Evolutionary conservation across 495 filamentous ascomycete genomes (phyloP).

Genomic region (Lophium mytilinum): DNA sequence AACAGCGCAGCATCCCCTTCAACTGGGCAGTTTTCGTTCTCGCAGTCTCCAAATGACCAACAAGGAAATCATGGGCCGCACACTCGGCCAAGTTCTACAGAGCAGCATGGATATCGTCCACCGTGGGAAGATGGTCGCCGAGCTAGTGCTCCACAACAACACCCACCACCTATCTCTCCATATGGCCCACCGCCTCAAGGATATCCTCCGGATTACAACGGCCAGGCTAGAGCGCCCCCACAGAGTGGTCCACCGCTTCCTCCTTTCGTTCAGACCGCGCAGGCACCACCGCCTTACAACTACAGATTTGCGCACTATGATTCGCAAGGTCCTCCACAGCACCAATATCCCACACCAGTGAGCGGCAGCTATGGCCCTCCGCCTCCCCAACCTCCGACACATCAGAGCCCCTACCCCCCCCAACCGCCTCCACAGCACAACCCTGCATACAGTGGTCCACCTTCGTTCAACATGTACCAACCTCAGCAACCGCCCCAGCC

Average conservation of each 20-base stretch:
- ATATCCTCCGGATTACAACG: not conserved
- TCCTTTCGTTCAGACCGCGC: not conserved
- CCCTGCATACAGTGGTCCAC: not conserved
- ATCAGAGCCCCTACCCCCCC: constrained; percentile 19
- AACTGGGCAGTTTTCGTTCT: not conserved
- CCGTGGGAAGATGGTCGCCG: not conserved
- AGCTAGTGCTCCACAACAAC: not conserved
- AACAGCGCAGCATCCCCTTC: not conserved
- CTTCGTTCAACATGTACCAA: constrained; percentile 4
- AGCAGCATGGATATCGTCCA: not conserved
- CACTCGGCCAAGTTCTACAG: not conserved
- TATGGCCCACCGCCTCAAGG: constrained; percentile 1
- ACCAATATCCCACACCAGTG: not conserved
- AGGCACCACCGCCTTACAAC: not conserved
- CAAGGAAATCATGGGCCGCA: not conserved
- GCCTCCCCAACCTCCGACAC: constrained; percentile 5
- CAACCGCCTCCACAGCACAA: constrained; percentile 3
- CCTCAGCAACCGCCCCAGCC: not conserved
- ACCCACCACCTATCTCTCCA: not conserved
- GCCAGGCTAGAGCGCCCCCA: not conserved
- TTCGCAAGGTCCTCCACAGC: not conserved
- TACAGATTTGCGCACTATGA: constrained; percentile 8
- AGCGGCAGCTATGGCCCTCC: not conserved
- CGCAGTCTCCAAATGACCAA: not conserved
- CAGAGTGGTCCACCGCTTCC: not conserved